Base-by-base conservation (phyloP, 805 yeast genomes). In the Lipomyces starkeyi region DNA sequence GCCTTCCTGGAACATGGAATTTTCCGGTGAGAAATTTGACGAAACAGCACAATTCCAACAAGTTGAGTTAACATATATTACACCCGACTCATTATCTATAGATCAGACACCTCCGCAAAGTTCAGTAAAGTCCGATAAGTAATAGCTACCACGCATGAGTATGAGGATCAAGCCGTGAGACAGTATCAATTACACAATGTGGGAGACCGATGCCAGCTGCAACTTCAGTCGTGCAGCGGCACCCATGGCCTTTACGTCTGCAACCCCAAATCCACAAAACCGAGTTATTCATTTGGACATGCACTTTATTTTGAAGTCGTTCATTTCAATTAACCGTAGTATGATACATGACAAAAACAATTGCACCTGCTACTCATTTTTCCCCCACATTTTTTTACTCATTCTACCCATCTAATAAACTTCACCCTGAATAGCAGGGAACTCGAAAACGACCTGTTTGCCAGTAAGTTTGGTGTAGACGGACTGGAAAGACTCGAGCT, bases 381-480 rank as follows among this genome's bases (percentile, higher is more conserved):
- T 37, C 61, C 25, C 9, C 32, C 60, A 22, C 54, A 4, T 53
- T 59, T 56, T 56, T 29, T 25, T 37, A 20, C 27, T 17, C 40
- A 58, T 32, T 58, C 34, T 34, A 22, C 58, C 40, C 62, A 58
- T 74, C 74, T 78, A 78, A 75, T 73, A 74, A 65, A 77, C 80
- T 67, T 79, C 81, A 65, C 78, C 80, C 68, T 75, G 78, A 71
- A 74, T 66, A 65, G 81, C 74, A 58, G 91, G 91, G 80, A 94
- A 91, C 90, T 94, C 98, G 82, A 94, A 94, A 80, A 93, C 95
- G 86, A 95, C 97, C 86, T 93, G 97, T 90, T 95, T 94, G 87
- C 99, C 99, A 81, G 99, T 94, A 85, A 94, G 91, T 88, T 94
- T 94, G 86, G 86, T 86, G 97, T 94, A 94, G 81, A 94, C 93